Conservation (phyloP, 139 green algal species). For the Tetraselmis striata region DNA sequence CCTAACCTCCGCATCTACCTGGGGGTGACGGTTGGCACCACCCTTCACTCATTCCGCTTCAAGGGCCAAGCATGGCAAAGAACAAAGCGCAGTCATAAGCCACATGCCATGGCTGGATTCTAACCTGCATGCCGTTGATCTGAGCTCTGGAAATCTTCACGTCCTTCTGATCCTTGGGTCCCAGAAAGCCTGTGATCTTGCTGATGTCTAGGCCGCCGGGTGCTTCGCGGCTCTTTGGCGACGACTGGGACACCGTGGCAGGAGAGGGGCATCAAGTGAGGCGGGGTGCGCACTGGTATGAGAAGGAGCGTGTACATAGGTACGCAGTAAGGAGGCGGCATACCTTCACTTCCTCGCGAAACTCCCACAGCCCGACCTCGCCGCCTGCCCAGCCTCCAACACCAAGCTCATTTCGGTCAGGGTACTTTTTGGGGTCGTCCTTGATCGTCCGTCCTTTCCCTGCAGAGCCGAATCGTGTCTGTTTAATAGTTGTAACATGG, state of each 20-base stretch:
- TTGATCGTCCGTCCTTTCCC: conserved; percentile 13
- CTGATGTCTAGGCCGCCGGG: not conserved
- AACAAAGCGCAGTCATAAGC: too few species aligned
- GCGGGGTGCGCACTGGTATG: too few species aligned
- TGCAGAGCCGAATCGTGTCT: too few species aligned
- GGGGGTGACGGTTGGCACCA: not conserved
- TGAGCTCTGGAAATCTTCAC: not conserved
- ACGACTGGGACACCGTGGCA: not conserved
- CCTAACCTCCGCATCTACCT: not conserved
- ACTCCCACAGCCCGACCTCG: conserved; percentile 47
- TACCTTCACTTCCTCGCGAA: conserved; percentile 35
- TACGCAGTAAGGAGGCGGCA: too few species aligned
- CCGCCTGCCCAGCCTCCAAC: conserved; percentile 55
- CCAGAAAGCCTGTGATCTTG: not conserved
- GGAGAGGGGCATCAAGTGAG: too few species aligned
- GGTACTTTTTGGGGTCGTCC: not conserved
- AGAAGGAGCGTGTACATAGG: too few species aligned
- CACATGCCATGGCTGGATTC: too few species aligned
- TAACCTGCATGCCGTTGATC: not conserved
- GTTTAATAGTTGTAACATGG: too few species aligned
- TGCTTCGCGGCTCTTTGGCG: not conserved
- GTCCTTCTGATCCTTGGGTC: not conserved
- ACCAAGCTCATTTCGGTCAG: not conserved
- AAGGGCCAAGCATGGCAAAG: too few species aligned
- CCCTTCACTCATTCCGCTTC: not conserved